Conservation (phyloP, 2,329 filamentous ascomycete genomes). For the Raffaelea ambrosiae region DNA sequence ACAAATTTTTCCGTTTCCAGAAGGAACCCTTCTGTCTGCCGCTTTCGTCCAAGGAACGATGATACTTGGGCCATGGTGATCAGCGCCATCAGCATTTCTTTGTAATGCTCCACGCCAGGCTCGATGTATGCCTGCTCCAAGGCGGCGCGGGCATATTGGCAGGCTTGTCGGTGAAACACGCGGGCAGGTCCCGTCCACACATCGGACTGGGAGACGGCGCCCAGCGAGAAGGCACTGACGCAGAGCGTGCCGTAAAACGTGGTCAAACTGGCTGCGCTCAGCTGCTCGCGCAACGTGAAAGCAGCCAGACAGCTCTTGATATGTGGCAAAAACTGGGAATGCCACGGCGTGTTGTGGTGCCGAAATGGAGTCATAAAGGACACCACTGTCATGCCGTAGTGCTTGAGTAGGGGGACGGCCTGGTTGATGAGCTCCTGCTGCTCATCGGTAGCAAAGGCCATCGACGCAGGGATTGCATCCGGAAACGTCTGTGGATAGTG, state of each 20-base stretch:
- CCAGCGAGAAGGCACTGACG: constrained; percentile 28
- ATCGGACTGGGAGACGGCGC: constrained; percentile 17
- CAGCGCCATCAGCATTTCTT: constrained; percentile 29
- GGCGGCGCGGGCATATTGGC: constrained; percentile 19
- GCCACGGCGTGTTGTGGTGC: constrained; percentile 30
- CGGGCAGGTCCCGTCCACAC: constrained; percentile 23
- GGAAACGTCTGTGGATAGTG: too few relatives aligned
- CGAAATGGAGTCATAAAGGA: constrained; percentile 25
- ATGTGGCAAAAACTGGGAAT: constrained; percentile 28
- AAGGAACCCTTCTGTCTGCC: constrained; percentile 27
- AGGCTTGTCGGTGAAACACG: constrained; percentile 19
- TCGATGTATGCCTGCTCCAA: constrained; percentile 19
- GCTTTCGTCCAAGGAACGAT: constrained; percentile 22
- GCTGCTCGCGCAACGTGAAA: constrained; percentile 23
- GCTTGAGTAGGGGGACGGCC: constrained; percentile 26
- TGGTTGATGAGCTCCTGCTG: constrained; percentile 17
- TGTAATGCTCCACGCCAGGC: constrained; percentile 24
- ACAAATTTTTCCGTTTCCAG: constrained; percentile 31
- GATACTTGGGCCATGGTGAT: constrained; percentile 29
- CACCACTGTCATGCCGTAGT: constrained; percentile 27
- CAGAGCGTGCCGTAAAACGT: constrained; percentile 27
- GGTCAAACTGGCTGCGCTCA: constrained; percentile 25
- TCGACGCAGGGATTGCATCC: too few relatives aligned
- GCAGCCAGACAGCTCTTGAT: constrained; percentile 25
- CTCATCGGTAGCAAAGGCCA: background rate